phyloP scores from a whole-genome alignment of 768 basidiomycete genomes.

The Cyathus striatus region DNA sequence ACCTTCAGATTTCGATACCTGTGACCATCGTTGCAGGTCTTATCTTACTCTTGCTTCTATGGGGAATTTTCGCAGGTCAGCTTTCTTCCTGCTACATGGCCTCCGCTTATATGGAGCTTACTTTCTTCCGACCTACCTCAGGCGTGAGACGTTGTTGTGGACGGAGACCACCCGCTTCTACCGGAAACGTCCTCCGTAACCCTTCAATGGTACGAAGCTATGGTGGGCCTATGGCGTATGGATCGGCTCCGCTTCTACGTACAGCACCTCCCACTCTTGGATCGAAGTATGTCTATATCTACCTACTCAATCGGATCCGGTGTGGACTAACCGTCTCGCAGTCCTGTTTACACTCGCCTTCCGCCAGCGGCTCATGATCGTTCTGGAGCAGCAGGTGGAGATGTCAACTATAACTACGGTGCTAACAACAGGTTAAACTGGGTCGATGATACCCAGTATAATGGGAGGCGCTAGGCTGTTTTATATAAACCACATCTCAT shows the following conservation, averaged over 20 bases:
- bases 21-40: constrained; percentile 70
- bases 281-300: constrained; percentile 17
- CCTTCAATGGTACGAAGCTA: constrained; percentile 19
- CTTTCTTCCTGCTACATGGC: constrained; percentile 5
- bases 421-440: constrained; percentile 28
- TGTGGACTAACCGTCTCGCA: too few relatives aligned
- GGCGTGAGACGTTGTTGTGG: constrained; percentile 29
- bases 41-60: constrained; percentile 54
- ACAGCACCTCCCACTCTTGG: constrained; percentile 9
- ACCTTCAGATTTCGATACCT: constrained; percentile 77
- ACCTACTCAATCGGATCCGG: too few relatives aligned
- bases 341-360: constrained; percentile 22
- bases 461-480: constrained; percentile 26
- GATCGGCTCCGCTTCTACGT: constrained; percentile 7
- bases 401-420: constrained; percentile 17
- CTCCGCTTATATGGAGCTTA: not conserved
- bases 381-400: constrained; percentile 14
- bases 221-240: constrained; percentile 10
- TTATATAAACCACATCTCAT: too few relatives aligned
- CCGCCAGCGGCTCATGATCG: constrained; percentile 23
- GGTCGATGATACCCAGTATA: constrained; percentile 43
- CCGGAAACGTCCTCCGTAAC: constrained; percentile 3
- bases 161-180: constrained; percentile 8
- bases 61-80: constrained; percentile 39
- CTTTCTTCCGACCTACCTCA: constrained; percentile 9